Percentiles rank a stretch among this genome's conserved stretches.
Evolutionary conservation across 1,139 yeast genomes (phyloP).

Genomic region (Trichomonascaceae sp.): DNA sequence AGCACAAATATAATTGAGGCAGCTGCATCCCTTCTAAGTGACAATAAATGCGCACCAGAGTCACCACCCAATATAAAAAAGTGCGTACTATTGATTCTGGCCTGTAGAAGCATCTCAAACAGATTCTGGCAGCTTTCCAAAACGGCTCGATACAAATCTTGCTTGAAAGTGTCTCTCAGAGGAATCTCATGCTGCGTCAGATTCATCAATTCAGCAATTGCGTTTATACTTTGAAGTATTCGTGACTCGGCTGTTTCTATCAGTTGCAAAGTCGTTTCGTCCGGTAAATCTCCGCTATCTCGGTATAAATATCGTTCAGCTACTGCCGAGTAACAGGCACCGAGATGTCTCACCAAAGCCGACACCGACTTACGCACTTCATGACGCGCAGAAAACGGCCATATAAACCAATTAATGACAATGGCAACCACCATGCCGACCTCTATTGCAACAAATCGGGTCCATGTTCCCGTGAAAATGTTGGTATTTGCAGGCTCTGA

Average conservation of each 20-base stretch:
- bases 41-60: slow-evolving; percentile 36
- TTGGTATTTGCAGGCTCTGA: not conserved
- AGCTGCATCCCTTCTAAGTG: slow-evolving; percentile 43
- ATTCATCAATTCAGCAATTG: slow-evolving; percentile 35
- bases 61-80: slow-evolving; percentile 41
- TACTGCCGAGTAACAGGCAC: slow-evolving; percentile 43
- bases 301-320: slow-evolving; percentile 45
- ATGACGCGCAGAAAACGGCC: slow-evolving; percentile 45
- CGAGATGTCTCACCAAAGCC: slow-evolving; percentile 36
- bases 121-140: slow-evolving; percentile 37
- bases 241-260: slow-evolving; percentile 45
- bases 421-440: slow-evolving; percentile 37
- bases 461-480: slow-evolving; percentile 34
- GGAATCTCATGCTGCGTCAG: slow-evolving; percentile 38
- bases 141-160: slow-evolving; percentile 26
- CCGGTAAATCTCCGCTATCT: slow-evolving; percentile 42
- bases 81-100: slow-evolving; percentile 43
- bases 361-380: slow-evolving; percentile 40
- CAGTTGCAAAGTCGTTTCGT: slow-evolving; percentile 38
- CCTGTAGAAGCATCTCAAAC: slow-evolving; percentile 41
- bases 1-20: slow-evolving; percentile 41
- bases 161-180: slow-evolving; percentile 25
- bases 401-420: slow-evolving; percentile 40
- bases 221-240: slow-evolving; percentile 38
- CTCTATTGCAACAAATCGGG: slow-evolving; percentile 36